Evolutionary conservation across 495 filamentous ascomycete genomes (phyloP), one percentile per base, ranked within the genome.

Genomic region (Parmelia sp.): DNA sequence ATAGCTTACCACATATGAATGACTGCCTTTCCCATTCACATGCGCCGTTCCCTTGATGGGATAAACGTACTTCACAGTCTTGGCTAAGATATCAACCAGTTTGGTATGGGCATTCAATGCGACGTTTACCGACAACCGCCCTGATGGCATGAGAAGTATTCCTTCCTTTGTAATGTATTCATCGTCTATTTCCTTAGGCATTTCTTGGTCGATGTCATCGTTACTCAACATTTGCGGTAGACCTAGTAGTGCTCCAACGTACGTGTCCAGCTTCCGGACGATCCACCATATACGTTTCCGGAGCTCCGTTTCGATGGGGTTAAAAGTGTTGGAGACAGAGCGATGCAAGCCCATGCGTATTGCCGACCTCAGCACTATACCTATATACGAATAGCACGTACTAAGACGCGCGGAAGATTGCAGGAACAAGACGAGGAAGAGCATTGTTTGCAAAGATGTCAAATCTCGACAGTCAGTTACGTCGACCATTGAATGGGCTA

Each of bases 401-500:
- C 90, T 93, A 60, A 97, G 78, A 70, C 94, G 92, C 10, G 92
- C 90, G 21, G 94, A 91, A 0, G 88, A 90, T 64, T 97, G 93
- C 1, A 97, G 80, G 71, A 96, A 97, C 2, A 96, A 77, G 49
- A 96, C 89, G 89, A 96, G 95, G 77, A 91, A 95, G 33, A 96
- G 78, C 35, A 97, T 84, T 1, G 89, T 88, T 71, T 97, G 92
- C 21, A 97, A 79, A 4, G 91, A 91, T 17, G 76, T 82, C 55
- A 97, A 79, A 74, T 96, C 92, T 65, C 92, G 84, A 67, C 92
- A 96, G 69, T 96, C 91, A 6, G 92, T 95, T 65, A 96, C 87
- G 71, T 97, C 93, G 65, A 94, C 80, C 65, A 97, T 77, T 62
- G 90, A 83, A 35, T 91, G 86, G 11, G 91, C 86, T 12, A 86